Base-by-base conservation (phyloP, 2,329 filamentous ascomycete genomes). In the Venturia aucupariae region DNA sequence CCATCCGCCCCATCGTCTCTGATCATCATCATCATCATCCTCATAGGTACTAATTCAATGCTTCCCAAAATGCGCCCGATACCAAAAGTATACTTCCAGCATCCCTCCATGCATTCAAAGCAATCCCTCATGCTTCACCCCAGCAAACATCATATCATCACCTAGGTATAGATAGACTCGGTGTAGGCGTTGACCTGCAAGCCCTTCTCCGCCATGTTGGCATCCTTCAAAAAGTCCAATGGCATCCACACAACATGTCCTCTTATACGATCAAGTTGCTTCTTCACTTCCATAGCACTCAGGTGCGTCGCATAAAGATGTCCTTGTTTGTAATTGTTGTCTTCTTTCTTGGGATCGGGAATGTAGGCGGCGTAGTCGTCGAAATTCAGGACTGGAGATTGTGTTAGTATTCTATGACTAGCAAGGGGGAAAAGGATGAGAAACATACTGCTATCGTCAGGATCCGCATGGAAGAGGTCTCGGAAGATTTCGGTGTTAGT, bases 161-260 rank as follows among this genome's bases (percentile, higher is more conserved):
- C 22, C 44, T 51, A 91, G 6, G 89, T 90, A 73, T 90, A 94
- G 67, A 95, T 85, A 82, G 90, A 91, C 80, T 97, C 91, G 0
- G 93, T 97, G 71, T 86, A 88, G 57, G 84, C 78, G 74, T 97
- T 97, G 48, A 97, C 86, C 76, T 92, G 87, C 75, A 97, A 72
- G 0, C 93, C 92, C 71, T 84, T 85, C 78, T 97, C 92, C 0
- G 92, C 92, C 92, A 97, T 95, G 70, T 90, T 83, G 0, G 87
- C 91, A 68, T 96, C 86, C 70, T 84, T 82, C 72, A 97, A 76
- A 73, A 96, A 97, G 57, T 92, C 85, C 71, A 97, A 75, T n/a
- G 92, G 92, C 87, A 96, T 93, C 90, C 90, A 95, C 7, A 97
- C 93, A 48, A 97, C 75, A 78, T 97, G 93, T 0, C 93, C 93